A percentile compares a stretch with the other conserved stretches of the same genome.
Evolutionary conservation across 2,329 filamentous ascomycete genomes (phyloP).

Genomic region (Trichoderma sp.): DNA sequence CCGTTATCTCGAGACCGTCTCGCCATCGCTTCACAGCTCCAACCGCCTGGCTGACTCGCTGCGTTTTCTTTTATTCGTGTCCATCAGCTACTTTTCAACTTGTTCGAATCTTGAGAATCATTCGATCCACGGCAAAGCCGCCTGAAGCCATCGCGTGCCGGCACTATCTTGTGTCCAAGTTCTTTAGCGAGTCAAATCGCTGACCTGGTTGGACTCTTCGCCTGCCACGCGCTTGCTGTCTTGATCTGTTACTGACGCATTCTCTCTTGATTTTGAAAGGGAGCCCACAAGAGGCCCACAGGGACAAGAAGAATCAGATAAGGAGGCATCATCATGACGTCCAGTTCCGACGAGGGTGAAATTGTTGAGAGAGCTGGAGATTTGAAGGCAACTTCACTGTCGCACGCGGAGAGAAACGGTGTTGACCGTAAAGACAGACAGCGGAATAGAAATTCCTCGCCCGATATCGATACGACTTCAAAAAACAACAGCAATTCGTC

Average conservation of each 20-base stretch:
- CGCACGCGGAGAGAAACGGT: slow-evolving; percentile 72
- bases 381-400: slow-evolving; percentile 85
- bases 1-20: slow-evolving; percentile 13
- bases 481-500: slow-evolving; percentile 45
- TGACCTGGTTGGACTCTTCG: slow-evolving; percentile 48
- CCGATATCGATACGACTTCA: slow-evolving; percentile 51
- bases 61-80: neutral
- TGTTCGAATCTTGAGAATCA: neutral
- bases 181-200: slow-evolving; percentile 42
- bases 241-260: slow-evolving; percentile 42
- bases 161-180: slow-evolving; percentile 33
- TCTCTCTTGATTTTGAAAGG: slow-evolving; percentile 30
- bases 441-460: slow-evolving; percentile 62
- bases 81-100: neutral
- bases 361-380: slow-evolving; percentile 68
- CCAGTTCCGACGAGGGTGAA: slow-evolving; percentile 83
- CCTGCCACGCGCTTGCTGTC: slow-evolving; percentile 35
- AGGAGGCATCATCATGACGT: slow-evolving; percentile 39
- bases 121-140: too few species aligned
- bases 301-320: neutral
- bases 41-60: neutral
- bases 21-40: neutral
- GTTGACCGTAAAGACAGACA: slow-evolving; percentile 93
- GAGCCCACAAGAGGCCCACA: slow-evolving; percentile 29
- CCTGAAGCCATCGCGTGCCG: neutral